Conservation (phyloP, 116 monocot species). For the Thalassia testudinum region DNA sequence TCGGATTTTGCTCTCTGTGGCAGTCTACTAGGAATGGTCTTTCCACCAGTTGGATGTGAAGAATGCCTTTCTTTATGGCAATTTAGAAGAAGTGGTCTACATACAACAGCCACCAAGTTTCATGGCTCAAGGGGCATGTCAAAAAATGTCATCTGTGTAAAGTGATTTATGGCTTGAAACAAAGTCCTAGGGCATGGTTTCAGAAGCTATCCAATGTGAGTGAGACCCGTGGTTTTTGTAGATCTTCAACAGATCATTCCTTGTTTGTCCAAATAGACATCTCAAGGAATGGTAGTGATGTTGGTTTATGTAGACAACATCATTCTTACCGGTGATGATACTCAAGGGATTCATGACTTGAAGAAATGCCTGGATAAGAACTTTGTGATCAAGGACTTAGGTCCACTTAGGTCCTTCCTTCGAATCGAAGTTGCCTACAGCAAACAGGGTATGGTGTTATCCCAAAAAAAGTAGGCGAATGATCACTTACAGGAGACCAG, state of each 20-base stretch:
- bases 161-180: not conserved
- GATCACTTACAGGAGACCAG: not conserved
- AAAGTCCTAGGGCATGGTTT: not conserved
- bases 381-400: not conserved
- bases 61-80: no score
- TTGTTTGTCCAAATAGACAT: not conserved
- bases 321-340: not conserved
- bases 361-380: not conserved
- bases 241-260: not conserved
- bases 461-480: not conserved
- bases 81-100: no score
- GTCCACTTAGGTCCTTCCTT: not conserved
- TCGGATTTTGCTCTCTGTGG: no score
- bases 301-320: not conserved
- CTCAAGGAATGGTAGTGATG: not conserved
- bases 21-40: no score
- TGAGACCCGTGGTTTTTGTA: not conserved
- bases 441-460: not conserved
- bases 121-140: no score
- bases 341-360: not conserved
- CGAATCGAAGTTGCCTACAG: not conserved
- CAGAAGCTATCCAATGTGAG: not conserved
- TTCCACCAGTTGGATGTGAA: no score
- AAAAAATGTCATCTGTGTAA: no score
- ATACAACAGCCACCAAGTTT: no score